Evolutionary conservation across 768 basidiomycete species (phyloP), one percentile per base, ranked within the genome.

Genomic region (Pulveroboletus sp.): DNA sequence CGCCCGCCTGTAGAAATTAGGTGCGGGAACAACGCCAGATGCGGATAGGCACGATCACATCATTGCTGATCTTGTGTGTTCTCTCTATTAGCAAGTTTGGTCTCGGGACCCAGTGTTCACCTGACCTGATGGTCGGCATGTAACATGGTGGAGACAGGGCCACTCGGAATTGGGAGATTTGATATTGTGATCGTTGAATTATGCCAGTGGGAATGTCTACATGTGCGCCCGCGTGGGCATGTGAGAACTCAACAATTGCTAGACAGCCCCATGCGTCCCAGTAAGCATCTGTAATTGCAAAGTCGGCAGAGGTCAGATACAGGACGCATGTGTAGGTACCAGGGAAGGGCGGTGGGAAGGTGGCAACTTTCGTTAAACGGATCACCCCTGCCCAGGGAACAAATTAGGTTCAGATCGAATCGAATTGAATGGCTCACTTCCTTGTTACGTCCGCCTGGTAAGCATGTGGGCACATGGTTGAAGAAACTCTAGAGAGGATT

Each of bases 31-130:
- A 35, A 43, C 41, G n/a, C 41, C 24, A 4, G 37, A 49, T 59
- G 43, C 26, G 38, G 57, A 48, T 50, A 61, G 49, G 44, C 28
- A 62, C 54, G 12, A 61, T 63, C 49, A 45, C 42, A 57, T 50
- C 55, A 50, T 21, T 27, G 41, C 28, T 45, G 33, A 50, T 40
- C 39, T 37, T 37, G 26, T 47, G 44, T 18, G 31, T 28, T 26
- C 47, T n/a, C 21, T 28, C 17, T 37, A 44, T 47, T 32, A 50
- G 18, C 9, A 50, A 42, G 39, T 54, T 44, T 32, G 46, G 42
- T 30, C 42, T 18, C 35, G 46, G 43, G 28, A 21, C 36, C 31
- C 43, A 43, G 39, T 47, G 37, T 39, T 46, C 30, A 15, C 44
- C 26, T 39, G 39, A 49, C 37, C 26, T 31, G 51, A 49, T 27